Base-by-base conservation (phyloP, 495 filamentous ascomycete genomes). In the Pyrenula massariospora region DNA sequence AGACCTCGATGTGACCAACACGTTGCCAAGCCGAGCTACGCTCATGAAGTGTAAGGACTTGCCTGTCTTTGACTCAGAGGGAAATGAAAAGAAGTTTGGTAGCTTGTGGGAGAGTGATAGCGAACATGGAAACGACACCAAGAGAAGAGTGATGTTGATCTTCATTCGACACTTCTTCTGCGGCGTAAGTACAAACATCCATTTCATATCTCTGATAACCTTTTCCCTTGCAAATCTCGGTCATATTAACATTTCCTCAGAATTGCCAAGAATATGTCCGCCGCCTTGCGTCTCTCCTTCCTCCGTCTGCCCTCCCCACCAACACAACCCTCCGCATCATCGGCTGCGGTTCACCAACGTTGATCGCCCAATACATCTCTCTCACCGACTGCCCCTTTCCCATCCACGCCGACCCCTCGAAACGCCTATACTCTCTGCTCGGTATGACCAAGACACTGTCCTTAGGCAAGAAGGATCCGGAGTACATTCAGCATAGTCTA, bases 101-200 rank as follows among this genome's bases (percentile, higher is more conserved):
- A 82, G 75, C 55, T 66, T 93, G 21, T 91, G 88, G 62, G n/a
- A 24, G 19, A 36, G 49, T 22, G 49, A 63, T 10, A 55, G 58
- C 22, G 15, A 15, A 5, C 68, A 73, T 5, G 80, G 81, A 21
- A 66, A 70, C n/a, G 74, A 78, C 55, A 65, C 70, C 0, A 66
- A 77, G 12, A 69, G 75, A 1, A 71, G 84, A 5, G 83, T 88
- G 1, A 72, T 93, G 24, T 66, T 94, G 19, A 82, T 94, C 54
- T 95, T 95, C 62, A 78, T 95, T 50, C 78, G 90, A 22, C 89
- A 95, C 69, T 95, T 95, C 72, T 92, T 88, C 75, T 95, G 90
- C 62, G 88, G 89, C 1, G 88, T 88, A 75, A 70, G 89, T 74
- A 57, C 52, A 19, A 22, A 20, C 10, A 25, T 53, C 19, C 42